Evolutionary conservation across 2,329 filamentous ascomycete genomes (phyloP).

Genomic region (Gremmenia infestans): DNA sequence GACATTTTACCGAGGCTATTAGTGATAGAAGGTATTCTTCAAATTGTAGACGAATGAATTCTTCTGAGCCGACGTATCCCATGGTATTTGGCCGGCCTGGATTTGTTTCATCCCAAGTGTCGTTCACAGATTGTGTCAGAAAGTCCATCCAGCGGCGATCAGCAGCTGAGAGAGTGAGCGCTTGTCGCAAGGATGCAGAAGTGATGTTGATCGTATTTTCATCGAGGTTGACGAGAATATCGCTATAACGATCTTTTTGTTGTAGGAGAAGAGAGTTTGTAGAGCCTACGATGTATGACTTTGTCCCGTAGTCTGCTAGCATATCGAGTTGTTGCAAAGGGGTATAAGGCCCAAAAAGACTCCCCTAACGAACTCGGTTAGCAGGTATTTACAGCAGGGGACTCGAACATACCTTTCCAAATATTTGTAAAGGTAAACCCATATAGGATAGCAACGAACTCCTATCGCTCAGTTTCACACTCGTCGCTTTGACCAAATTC

Average conservation of each 20-base stretch:
- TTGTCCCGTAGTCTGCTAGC: constrained; percentile 87
- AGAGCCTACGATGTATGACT: constrained; percentile 95
- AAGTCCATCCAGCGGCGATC: constrained; percentile 97
- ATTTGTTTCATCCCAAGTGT: constrained; percentile 93
- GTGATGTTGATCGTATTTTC: constrained; percentile 81
- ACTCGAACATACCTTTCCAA: constrained; percentile 64
- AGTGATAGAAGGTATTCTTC: constrained; percentile 93
- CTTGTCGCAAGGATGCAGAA: constrained; percentile 69
- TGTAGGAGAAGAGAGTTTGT: constrained; percentile 92
- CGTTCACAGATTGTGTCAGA: constrained; percentile 85
- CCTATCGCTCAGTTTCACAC: constrained; percentile 85
- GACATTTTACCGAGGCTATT: constrained; percentile 85
- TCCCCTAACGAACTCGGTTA: constrained; percentile 53
- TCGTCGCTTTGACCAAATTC: constrained; percentile 70
- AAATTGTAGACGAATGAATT: constrained; percentile 95
- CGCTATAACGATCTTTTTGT: constrained; percentile 92
- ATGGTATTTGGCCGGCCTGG: constrained; percentile 87
- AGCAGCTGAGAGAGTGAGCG: constrained; percentile 73
- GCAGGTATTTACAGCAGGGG: background rate
- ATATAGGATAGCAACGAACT: constrained; percentile 87
- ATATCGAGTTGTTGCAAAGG: constrained; percentile 93
- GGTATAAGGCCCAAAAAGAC: constrained; percentile 93
- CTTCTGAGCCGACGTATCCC: constrained; percentile 92
- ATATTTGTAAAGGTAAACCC: constrained; percentile 90
- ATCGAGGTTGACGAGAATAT: constrained; percentile 94